These are phyloP conservation scores for Lachancea mirantina DNA, from an alignment of 805 yeast species.

Conservation along the genomic window DNA sequence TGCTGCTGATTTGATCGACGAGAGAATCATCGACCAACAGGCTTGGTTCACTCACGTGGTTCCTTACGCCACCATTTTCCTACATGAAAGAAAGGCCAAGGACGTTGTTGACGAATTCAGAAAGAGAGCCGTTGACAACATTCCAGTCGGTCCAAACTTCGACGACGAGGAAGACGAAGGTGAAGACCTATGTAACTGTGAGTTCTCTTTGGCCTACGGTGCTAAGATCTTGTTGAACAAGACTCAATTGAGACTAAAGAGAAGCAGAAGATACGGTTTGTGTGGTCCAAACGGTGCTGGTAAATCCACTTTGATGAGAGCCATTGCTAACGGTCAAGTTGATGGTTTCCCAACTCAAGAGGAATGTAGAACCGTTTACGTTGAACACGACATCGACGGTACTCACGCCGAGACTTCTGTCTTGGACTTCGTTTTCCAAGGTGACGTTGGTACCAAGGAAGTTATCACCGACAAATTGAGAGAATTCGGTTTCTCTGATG, in stretches of 20 bases:
- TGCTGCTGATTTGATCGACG: conserved; percentile 98
- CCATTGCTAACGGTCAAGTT: conserved; percentile 95
- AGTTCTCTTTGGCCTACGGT: conserved; percentile 99
- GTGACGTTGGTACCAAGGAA: conserved; percentile 71
- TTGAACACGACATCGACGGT: conserved; percentile 99
- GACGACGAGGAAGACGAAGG: conserved; percentile 98
- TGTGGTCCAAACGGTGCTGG: conserved; percentile 99
- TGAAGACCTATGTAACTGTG: conserved; percentile 99
- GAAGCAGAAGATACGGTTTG: conserved; percentile 98
- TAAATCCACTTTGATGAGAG: conserved; percentile 97
- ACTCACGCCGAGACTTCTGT: conserved; percentile 95
- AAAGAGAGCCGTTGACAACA: conserved; percentile 94
- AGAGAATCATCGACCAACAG: conserved; percentile 87
- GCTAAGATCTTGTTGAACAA: conserved; percentile 99
- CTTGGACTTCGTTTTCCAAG: conserved; percentile 74
- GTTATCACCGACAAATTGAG: conserved; percentile 65
- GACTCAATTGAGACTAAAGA: conserved; percentile 97
- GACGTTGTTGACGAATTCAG: conserved; percentile 89
- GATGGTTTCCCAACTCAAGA: conserved; percentile 99
- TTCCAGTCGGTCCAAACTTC: conserved; percentile 90
- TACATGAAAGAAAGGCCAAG: conserved; percentile 89
- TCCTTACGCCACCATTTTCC: conserved; percentile 93
- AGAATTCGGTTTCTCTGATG: conserved; percentile 91
- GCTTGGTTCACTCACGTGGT: conserved; percentile 85
- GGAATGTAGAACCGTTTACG: conserved; percentile 98